Percentiles rank a stretch among this genome's conserved stretches.
Evolutionary conservation across 108 stramenopile species (phyloP).

Genomic region (Fistulifera pelliculosa): DNA sequence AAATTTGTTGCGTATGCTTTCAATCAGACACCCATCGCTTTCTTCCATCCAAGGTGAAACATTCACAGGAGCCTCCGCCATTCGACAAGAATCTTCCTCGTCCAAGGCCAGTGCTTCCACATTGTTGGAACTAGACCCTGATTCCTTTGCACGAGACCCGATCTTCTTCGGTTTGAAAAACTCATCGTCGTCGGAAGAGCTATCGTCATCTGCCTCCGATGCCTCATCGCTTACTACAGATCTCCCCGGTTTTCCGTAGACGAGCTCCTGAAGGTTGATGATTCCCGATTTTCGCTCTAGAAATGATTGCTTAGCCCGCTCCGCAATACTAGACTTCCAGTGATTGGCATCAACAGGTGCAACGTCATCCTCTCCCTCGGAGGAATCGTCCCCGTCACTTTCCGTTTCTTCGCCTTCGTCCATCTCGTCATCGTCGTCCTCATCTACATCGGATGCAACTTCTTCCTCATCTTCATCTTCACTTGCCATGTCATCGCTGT

Average conservation of each 20-base stretch:
- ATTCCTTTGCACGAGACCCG: not conserved
- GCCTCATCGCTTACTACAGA: constrained; percentile 16
- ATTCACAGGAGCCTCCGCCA: constrained; percentile 23
- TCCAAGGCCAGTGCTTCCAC: constrained; percentile 22
- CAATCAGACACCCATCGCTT: constrained; percentile 68
- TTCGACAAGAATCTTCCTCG: constrained; percentile 63
- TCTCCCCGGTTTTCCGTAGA: constrained; percentile 43
- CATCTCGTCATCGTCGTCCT: constrained; percentile 22
- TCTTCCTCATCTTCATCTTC: constrained; percentile 19
- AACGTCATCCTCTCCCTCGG: constrained; percentile 33
- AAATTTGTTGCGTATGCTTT: constrained; percentile 82
- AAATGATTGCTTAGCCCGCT: constrained; percentile 58
- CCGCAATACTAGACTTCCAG: constrained; percentile 64
- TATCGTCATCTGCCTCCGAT: not conserved
- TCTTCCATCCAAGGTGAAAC: constrained; percentile 63
- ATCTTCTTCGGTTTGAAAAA: constrained; percentile 26
- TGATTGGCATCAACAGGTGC: constrained; percentile 19
- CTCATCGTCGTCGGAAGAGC: constrained; percentile 20
- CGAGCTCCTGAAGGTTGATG: constrained; percentile 60
- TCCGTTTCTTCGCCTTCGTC: constrained; percentile 27
- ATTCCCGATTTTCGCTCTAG: constrained; percentile 51
- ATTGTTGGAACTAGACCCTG: not conserved
- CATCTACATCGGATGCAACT: constrained; percentile 20
- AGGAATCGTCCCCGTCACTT: constrained; percentile 3
- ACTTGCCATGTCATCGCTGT: constrained; percentile 12